Conservation (phyloP, 768 basidiomycete genomes). For the Mycena chlorophos region DNA sequence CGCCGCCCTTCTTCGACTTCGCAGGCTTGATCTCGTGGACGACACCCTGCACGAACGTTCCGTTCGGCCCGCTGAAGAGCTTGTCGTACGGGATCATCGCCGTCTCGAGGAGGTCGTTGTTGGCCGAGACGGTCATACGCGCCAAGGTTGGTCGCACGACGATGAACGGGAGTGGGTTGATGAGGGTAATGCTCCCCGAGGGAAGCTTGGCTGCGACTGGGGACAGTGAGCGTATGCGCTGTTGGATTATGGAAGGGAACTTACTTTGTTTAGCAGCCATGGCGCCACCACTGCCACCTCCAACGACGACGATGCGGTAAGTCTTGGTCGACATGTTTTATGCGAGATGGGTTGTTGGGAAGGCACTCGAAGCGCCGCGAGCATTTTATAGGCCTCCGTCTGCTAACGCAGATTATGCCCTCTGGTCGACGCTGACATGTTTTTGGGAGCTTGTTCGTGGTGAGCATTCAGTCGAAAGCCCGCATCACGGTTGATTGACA, state of each 20-base stretch:
- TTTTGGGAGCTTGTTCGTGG: no score
- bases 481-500: no score
- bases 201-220: conserved; percentile 8
- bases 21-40: conserved; percentile 31
- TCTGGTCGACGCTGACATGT: no score
- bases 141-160: conserved; percentile 40
- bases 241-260: background rate
- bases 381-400: no score
- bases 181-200: conserved; percentile 14
- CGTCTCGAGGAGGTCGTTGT: conserved; percentile 32
- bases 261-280: background rate
- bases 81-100: conserved; percentile 49
- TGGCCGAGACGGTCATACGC: conserved; percentile 39
- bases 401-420: no score
- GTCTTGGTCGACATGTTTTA: background rate
- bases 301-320: background rate
- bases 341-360: background rate
- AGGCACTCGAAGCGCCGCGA: background rate
- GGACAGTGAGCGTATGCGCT: background rate
- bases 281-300: background rate
- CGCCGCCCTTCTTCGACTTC: conserved; percentile 37
- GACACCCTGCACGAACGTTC: conserved; percentile 38
- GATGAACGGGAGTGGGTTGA: conserved; percentile 40
- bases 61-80: conserved; percentile 45
- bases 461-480: no score